phyloP scores from a whole-genome alignment of 495 filamentous ascomycete genomes.

The Podospora bellae-mahoneyi region DNA sequence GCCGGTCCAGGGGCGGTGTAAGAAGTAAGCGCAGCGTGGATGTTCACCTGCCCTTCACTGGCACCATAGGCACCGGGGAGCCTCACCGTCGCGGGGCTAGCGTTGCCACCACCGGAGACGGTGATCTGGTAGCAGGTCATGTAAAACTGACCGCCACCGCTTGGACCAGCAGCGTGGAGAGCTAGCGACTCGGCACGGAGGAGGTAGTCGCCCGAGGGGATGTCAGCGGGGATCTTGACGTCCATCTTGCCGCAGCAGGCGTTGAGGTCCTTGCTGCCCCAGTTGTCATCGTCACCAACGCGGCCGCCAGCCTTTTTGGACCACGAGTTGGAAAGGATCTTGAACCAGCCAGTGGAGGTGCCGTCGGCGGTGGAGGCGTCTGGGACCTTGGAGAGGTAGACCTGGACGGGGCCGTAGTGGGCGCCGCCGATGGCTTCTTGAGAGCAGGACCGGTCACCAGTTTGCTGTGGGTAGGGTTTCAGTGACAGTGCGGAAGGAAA shows the following conservation, averaged over 20 bases:
- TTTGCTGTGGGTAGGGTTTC: slow-evolving; percentile 32
- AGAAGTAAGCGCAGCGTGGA: slow-evolving; percentile 37
- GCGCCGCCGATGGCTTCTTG: slow-evolving; percentile 49
- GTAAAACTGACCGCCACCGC: slow-evolving; percentile 47
- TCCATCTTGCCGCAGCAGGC: slow-evolving; percentile 50
- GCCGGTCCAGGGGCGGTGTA: slow-evolving; percentile 43
- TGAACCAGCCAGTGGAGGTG: slow-evolving; percentile 44
- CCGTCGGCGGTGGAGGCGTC: slow-evolving; percentile 47
- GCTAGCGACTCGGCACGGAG: slow-evolving; percentile 52
- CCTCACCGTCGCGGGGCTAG: slow-evolving; percentile 36
- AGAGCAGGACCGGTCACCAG: slow-evolving; percentile 40
- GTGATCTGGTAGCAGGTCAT: slow-evolving; percentile 50
- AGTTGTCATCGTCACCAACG: slow-evolving; percentile 45
- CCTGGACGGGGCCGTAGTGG: slow-evolving; percentile 49
- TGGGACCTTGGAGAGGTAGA: slow-evolving; percentile 52
- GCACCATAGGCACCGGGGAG: slow-evolving; percentile 48
- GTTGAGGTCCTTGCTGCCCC: slow-evolving; percentile 53
- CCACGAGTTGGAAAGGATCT: slow-evolving; percentile 50
- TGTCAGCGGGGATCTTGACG: slow-evolving; percentile 45
- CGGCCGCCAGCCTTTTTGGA: slow-evolving; percentile 33
- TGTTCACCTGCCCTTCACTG: slow-evolving; percentile 48
- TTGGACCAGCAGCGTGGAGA: slow-evolving; percentile 44
- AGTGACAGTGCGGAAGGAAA: not conserved
- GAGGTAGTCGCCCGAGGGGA: slow-evolving; percentile 50
- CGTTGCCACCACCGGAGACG: slow-evolving; percentile 35